phyloP scores from a whole-genome alignment of 768 basidiomycete genomes.

The Cystobasidiopsis lactophilus region DNA sequence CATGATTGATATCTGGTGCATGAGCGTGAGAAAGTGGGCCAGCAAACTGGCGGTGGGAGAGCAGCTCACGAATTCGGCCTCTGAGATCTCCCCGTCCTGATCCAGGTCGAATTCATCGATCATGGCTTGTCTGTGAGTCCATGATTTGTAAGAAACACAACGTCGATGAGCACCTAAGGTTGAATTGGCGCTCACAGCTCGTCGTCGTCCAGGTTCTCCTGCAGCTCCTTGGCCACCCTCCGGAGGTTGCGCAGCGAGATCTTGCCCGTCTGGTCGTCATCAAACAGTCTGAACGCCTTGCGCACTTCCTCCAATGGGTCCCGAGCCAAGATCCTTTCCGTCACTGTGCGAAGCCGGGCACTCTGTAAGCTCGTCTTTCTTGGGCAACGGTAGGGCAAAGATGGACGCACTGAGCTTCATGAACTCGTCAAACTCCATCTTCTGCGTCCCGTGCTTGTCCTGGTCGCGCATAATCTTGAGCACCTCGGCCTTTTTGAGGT shows the following conservation, averaged over 20 bases:
- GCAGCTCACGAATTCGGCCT: conserved; percentile 60
- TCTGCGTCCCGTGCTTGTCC: conserved; percentile 18
- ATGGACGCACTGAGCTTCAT: conserved; percentile 59
- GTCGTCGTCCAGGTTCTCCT: conserved; percentile 81
- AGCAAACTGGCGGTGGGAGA: not conserved
- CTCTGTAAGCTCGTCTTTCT: not conserved
- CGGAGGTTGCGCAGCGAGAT: conserved; percentile 75
- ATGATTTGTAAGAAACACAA: conserved; percentile 3
- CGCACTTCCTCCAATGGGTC: conserved; percentile 94
- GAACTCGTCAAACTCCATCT: conserved; percentile 88
- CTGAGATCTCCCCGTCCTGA: conserved; percentile 89
- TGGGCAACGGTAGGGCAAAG: too few species aligned
- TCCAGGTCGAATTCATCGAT: conserved; percentile 99
- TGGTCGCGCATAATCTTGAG: conserved; percentile 79
- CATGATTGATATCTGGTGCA: conserved; percentile 11
- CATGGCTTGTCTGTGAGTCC: conserved; percentile 88
- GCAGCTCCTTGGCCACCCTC: conserved; percentile 88
- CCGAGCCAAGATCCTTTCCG: conserved; percentile 70
- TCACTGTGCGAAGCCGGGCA: conserved; percentile 38
- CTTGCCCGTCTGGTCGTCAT: conserved; percentile 85
- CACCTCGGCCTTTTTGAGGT: conserved; percentile 95
- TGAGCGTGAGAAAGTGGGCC: not conserved
- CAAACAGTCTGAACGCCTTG: conserved; percentile 87
- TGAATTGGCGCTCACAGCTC: conserved; percentile 49
- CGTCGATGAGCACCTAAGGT: too few species aligned